A percentile compares a stretch with the other conserved stretches of the same genome.
phyloP scores from a whole-genome alignment of 192 early-diverging fungal genomes.

The Coemansia sp. region DNA sequence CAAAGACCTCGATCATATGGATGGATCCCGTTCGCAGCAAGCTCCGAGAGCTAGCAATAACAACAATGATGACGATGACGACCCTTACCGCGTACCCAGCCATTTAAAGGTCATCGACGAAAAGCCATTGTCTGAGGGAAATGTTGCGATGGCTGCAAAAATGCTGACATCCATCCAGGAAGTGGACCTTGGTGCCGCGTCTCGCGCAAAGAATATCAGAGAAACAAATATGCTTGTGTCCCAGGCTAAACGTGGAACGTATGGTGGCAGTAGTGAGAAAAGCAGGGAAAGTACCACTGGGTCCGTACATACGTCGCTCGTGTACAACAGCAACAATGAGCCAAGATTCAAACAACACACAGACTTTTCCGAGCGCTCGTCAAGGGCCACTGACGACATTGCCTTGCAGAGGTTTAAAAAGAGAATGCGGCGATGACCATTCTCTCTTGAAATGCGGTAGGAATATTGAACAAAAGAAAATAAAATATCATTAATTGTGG shows the following conservation, averaged over 20 bases:
- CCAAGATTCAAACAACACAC: conserved; percentile 15
- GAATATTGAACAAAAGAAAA: neutral
- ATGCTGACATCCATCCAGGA: conserved; percentile 93
- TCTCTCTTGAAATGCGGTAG: too few species aligned
- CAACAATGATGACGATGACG: conserved; percentile 45
- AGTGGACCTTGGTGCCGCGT: conserved; percentile 83
- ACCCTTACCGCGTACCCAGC: conserved; percentile 67
- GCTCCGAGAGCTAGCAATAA: neutral
- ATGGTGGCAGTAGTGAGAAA: neutral
- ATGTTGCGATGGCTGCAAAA: conserved; percentile 78
- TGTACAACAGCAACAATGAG: neutral
- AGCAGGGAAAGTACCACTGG: neutral
- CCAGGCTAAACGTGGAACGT: conserved; percentile 4
- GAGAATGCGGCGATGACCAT: conserved; percentile 68
- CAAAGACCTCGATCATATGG: neutral
- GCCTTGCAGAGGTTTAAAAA: conserved; percentile 85
- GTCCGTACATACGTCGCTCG: neutral
- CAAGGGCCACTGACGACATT: conserved; percentile 83
- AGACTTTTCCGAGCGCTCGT: conserved; percentile 55
- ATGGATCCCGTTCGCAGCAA: neutral
- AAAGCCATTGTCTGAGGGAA: conserved; percentile 78
- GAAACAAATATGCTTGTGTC: conserved; percentile 64
- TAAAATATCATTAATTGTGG: neutral
- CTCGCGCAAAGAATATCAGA: conserved; percentile 67
- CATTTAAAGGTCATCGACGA: conserved; percentile 59